Percentiles rank a stretch among this genome's conserved stretches.
Evolutionary conservation across 148 eudicot genomes (phyloP).

Genomic region (Rhododendron ovatum): DNA sequence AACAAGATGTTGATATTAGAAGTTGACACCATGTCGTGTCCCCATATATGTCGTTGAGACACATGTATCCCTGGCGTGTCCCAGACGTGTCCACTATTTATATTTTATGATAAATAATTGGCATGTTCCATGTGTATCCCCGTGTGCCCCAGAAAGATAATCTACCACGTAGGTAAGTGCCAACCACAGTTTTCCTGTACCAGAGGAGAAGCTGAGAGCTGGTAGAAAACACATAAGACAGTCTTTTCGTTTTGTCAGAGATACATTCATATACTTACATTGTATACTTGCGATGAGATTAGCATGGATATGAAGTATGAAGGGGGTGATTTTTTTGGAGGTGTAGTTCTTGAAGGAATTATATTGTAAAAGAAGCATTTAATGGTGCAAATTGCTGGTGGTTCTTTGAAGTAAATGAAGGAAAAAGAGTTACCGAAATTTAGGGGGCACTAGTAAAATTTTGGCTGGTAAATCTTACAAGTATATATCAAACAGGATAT

Average conservation of each 20-base stretch:
- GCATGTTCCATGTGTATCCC: not conserved
- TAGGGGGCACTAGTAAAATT: not conserved
- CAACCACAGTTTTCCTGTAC: not conserved
- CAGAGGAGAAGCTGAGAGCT: not conserved
- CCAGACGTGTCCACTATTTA: not conserved
- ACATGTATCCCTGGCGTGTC: not conserved
- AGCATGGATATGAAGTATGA: not conserved
- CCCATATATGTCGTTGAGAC: not conserved
- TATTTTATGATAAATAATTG: no score
- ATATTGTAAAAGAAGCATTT: not conserved
- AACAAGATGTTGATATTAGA: not conserved
- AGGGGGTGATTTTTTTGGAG: not conserved
- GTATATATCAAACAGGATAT: not conserved
- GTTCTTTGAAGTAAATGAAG: not conserved
- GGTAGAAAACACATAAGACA: not conserved
- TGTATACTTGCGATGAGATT: not conserved
- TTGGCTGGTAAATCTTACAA: not conserved
- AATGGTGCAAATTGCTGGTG: not conserved
- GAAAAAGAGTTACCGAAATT: not conserved
- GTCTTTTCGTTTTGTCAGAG: not conserved
- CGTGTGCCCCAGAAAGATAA: not conserved
- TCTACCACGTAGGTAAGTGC: not conserved
- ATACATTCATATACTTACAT: not conserved
- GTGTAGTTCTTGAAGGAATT: not conserved
- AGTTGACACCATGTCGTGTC: not conserved